Percentiles rank a stretch among this genome's conserved stretches.
Conservation (phyloP, 2,329 filamentous ascomycete genomes). For the Cladophialophora bantiana region DNA sequence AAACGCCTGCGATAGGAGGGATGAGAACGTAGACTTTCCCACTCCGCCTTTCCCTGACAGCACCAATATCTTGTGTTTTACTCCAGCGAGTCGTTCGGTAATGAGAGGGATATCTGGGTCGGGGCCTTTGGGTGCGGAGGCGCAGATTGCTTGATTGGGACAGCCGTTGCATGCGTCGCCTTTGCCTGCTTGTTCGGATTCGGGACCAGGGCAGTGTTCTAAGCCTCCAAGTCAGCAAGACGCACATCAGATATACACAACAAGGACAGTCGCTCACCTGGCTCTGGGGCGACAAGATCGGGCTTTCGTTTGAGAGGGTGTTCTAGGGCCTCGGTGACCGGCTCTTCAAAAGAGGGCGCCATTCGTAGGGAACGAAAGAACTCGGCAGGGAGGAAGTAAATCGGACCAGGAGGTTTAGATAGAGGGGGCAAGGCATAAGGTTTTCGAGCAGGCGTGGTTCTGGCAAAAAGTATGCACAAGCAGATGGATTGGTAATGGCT, state of each 20-base stretch:
- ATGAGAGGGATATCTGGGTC: constrained; percentile 94
- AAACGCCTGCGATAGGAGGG: constrained; percentile 86
- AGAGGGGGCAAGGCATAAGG: neutral
- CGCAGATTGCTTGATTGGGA: constrained; percentile 95
- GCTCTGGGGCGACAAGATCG: constrained; percentile 89
- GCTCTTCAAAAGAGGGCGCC: constrained; percentile 80
- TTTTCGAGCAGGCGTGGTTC: neutral
- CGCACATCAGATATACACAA: neutral
- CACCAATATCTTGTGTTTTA: constrained; percentile 91
- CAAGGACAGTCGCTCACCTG: constrained; percentile 56
- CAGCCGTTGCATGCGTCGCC: constrained; percentile 90
- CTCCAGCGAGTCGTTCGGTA: constrained; percentile 77
- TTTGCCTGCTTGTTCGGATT: constrained; percentile 63
- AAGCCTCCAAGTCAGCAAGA: constrained; percentile 13
- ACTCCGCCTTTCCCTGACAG: constrained; percentile 95
- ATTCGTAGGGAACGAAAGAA: constrained; percentile 55
- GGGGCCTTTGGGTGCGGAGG: constrained; percentile 90
- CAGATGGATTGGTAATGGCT: constrained; percentile 5
- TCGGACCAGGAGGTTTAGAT: neutral
- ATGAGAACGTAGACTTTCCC: constrained; percentile 93
- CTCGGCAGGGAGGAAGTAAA: neutral
- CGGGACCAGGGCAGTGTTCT: constrained; percentile 89
- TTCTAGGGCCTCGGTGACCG: constrained; percentile 73
- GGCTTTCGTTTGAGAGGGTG: constrained; percentile 80
- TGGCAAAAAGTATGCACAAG: neutral